Evolutionary conservation across 371 early-diverging fungal genomes (phyloP).

Genomic region (Rhizopus arrhizus): DNA sequence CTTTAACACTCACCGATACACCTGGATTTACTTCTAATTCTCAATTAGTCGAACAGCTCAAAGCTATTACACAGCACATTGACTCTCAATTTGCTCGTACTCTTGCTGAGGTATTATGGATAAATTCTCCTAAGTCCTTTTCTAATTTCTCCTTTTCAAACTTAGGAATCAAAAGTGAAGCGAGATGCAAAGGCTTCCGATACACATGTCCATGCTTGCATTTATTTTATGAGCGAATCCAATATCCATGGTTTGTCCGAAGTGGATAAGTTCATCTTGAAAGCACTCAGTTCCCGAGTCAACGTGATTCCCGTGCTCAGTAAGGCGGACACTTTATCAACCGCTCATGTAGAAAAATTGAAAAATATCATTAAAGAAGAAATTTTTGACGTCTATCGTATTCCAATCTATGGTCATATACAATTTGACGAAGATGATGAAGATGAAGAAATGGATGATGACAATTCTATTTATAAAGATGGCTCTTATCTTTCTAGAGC

Average conservation of each 20-base stretch:
- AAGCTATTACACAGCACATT: slow-evolving; percentile 59
- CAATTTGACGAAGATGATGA: slow-evolving; percentile 56
- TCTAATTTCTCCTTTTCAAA: background rate
- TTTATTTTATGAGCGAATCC: slow-evolving; percentile 89
- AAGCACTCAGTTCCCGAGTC: slow-evolving; percentile 78
- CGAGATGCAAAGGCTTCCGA: slow-evolving; percentile 77
- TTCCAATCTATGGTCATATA: slow-evolving; percentile 71
- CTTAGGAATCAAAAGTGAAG: slow-evolving; percentile 73
- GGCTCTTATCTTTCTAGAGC: slow-evolving; percentile 28
- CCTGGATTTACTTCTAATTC: slow-evolving; percentile 65
- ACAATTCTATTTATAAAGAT: slow-evolving; percentile 16
- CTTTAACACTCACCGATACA: slow-evolving; percentile 82
- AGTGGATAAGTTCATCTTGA: slow-evolving; percentile 85
- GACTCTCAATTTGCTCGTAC: slow-evolving; percentile 77
- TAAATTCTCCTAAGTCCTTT: background rate
- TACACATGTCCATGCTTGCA: slow-evolving; percentile 91
- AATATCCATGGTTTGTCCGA: slow-evolving; percentile 67
- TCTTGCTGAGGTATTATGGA: slow-evolving; percentile 63
- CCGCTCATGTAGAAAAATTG: slow-evolving; percentile 76
- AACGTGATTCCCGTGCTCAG: slow-evolving; percentile 97
- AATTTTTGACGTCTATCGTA: slow-evolving; percentile 53
- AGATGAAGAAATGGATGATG: slow-evolving; percentile 10
- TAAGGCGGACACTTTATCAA: slow-evolving; percentile 94
- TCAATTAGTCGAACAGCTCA: slow-evolving; percentile 52
- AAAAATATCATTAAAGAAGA: slow-evolving; percentile 72